Evolutionary conservation across 768 basidiomycete species (phyloP).

Genomic region (Rubroboletus satanas): DNA sequence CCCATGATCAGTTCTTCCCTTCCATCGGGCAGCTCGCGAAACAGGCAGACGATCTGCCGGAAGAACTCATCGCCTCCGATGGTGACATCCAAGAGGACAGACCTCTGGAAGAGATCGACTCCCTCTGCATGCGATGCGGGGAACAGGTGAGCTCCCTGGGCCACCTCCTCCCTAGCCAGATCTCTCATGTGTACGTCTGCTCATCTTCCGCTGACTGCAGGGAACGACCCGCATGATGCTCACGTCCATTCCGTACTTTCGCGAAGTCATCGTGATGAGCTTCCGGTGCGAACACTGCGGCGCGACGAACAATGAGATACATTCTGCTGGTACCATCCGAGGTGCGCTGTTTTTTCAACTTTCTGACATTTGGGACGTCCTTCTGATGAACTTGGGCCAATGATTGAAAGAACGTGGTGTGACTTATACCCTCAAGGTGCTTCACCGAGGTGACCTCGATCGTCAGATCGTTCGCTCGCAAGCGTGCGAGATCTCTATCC

Average conservation of each 20-base stretch:
- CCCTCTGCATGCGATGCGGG: constrained; percentile 90
- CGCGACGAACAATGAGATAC: constrained; percentile 86
- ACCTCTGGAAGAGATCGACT: constrained; percentile 80
- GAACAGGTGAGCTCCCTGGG: constrained; percentile 63
- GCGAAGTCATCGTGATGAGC: constrained; percentile 92
- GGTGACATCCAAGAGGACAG: constrained; percentile 40
- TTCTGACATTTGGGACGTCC: background rate
- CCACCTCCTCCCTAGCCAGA: background rate
- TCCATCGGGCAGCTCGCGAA: constrained; percentile 53
- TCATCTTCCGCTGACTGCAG: constrained; percentile 41
- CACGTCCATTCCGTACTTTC: constrained; percentile 93
- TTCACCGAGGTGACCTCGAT: constrained; percentile 73
- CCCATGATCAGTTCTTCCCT: constrained; percentile 46
- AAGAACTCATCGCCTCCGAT: constrained; percentile 24
- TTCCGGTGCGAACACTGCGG: constrained; percentile 96
- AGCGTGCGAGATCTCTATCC: constrained; percentile 75
- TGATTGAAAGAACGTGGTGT: constrained; percentile 69
- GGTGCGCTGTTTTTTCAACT: constrained; percentile 43
- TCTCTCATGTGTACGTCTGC: background rate
- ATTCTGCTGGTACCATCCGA: constrained; percentile 82
- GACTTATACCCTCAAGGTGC: constrained; percentile 75
- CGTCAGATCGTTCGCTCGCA: constrained; percentile 91
- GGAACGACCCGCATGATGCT: constrained; percentile 85
- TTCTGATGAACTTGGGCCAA: background rate
- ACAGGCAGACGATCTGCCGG: constrained; percentile 36